Base-by-base conservation (phyloP, 2,329 filamentous ascomycete genomes). In the Leptographium radiaticola region DNA sequence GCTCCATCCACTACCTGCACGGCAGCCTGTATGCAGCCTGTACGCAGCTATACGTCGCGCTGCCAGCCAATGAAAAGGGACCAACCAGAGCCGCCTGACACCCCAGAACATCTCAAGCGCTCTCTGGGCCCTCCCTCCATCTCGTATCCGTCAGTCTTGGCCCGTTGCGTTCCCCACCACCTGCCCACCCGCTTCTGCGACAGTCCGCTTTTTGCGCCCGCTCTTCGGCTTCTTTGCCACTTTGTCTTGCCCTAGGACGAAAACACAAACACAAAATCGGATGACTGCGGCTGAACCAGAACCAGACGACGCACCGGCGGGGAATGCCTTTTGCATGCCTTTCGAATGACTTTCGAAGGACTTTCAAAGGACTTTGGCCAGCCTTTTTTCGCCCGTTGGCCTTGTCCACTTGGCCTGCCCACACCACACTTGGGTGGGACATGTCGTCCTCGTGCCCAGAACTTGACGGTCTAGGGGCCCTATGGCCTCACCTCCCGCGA, bases 81-180 rank as follows among this genome's bases (percentile, higher is more conserved):
- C 53, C 53, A 50, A 48, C 54, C 38, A 49, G 58, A 59, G 48
- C 57, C 59, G 58, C 59, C 58, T 60, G 58, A 61, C 57, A 60
- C 60, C 49, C 55, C 52, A 40, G 7, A 49, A 20, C 30, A 45
- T 43, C 33, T 39, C 31, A 43, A 50, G 39, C 43, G 48, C 49
- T 46, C n/a, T 15, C n/a, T n/a, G 44, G 53, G 49, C 54, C 49
- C 20, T 44, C 45, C 39, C 47, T 48, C 31, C 51, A 43, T 48
- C 52, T 56, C 42, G 50, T 50, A 53, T 54, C 51, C 33, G 47
- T 18, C 49, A 33, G 11, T 43, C 40, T 43, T 49, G 20, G 47
- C 43, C 40, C 18, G 4, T 49, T 44, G 46, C 16, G 30, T 38
- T 38, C 34, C 36, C 30, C 33, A 34, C 43, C 13, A 6, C 18